These are phyloP conservation scores for Hypomontagnella monticulosa DNA, from an alignment of 495 filamentous ascomycete species.

Conservation along the genomic window DNA sequence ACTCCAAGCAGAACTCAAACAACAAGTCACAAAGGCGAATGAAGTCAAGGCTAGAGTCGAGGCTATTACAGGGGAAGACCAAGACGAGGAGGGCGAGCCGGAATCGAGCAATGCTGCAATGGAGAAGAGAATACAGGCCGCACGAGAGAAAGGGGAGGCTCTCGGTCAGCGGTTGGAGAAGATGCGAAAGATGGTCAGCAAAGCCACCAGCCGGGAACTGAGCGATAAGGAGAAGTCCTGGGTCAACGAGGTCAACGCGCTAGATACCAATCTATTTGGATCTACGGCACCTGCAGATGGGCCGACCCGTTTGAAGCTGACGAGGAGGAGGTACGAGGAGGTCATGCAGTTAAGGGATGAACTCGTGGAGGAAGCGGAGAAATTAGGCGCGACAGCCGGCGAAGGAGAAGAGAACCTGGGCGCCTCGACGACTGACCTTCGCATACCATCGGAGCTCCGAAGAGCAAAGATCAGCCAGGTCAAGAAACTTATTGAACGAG, in stretches of 20 bases:
- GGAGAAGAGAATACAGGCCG: slow-evolving; percentile 67
- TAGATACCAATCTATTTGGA: slow-evolving; percentile 59
- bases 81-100: slow-evolving; percentile 53
- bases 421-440: slow-evolving; percentile 48
- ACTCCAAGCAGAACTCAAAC: slow-evolving; percentile 73
- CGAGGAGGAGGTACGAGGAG: slow-evolving; percentile 60
- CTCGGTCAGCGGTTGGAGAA: slow-evolving; percentile 71
- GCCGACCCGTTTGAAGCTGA: slow-evolving; percentile 47
- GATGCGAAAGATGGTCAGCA: slow-evolving; percentile 66
- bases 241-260: slow-evolving; percentile 67
- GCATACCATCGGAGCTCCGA: slow-evolving; percentile 73
- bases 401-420: slow-evolving; percentile 44
- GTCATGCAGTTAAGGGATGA: slow-evolving; percentile 57
- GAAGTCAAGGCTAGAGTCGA: slow-evolving; percentile 74
- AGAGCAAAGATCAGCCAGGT: slow-evolving; percentile 74
- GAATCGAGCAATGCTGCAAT: slow-evolving; percentile 63
- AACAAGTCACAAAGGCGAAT: slow-evolving; percentile 74
- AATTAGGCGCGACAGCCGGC: slow-evolving; percentile 44
- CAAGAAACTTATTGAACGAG: slow-evolving; percentile 75
- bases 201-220: slow-evolving; percentile 68
- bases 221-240: slow-evolving; percentile 79
- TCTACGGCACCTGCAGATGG: slow-evolving; percentile 40
- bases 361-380: slow-evolving; percentile 61
- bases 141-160: slow-evolving; percentile 65
- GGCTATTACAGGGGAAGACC: slow-evolving; percentile 69